Evolutionary conservation across 2,329 filamentous ascomycete genomes (phyloP).

Genomic region (Xylariaceae sp.): DNA sequence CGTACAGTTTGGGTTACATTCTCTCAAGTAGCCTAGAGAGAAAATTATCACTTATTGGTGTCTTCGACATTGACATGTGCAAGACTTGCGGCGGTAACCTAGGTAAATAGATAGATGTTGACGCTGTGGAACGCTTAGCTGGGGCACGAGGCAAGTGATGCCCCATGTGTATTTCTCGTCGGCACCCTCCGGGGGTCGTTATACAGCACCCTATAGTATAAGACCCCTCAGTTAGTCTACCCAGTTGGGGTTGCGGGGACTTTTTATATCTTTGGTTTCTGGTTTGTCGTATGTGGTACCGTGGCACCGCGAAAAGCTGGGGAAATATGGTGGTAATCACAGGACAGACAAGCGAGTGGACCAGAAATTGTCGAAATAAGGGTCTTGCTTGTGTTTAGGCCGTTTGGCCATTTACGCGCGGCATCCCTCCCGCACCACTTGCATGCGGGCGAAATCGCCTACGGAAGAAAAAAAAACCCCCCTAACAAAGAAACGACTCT

Average conservation of each 20-base stretch:
- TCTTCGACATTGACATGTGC: slow-evolving; percentile 1
- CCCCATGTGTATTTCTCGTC: background rate
- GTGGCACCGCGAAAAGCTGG: too few relatives aligned
- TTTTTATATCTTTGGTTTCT: background rate
- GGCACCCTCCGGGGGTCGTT: background rate
- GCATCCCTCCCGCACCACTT: background rate
- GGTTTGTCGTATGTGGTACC: background rate
- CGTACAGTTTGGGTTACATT: slow-evolving; percentile 4
- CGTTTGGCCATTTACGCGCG: too few relatives aligned
- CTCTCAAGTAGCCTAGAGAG: background rate
- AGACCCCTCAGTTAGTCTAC: background rate
- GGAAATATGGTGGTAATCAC: background rate
- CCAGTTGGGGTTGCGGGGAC: slow-evolving; percentile 7
- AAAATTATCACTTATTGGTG: too few relatives aligned
- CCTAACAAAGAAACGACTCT: too few relatives aligned
- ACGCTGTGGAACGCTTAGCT: too few relatives aligned
- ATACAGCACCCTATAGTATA: too few relatives aligned
- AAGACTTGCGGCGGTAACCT: background rate
- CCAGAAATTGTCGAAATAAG: too few relatives aligned
- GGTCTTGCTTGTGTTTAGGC: too few relatives aligned
- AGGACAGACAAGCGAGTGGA: too few relatives aligned
- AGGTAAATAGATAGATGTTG: too few relatives aligned
- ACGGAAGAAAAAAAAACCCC: too few relatives aligned
- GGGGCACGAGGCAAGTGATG: too few relatives aligned
- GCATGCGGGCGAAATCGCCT: background rate